Base-by-base conservation (phyloP, 306 rosid genomes). In the Medicago arabica region DNA sequence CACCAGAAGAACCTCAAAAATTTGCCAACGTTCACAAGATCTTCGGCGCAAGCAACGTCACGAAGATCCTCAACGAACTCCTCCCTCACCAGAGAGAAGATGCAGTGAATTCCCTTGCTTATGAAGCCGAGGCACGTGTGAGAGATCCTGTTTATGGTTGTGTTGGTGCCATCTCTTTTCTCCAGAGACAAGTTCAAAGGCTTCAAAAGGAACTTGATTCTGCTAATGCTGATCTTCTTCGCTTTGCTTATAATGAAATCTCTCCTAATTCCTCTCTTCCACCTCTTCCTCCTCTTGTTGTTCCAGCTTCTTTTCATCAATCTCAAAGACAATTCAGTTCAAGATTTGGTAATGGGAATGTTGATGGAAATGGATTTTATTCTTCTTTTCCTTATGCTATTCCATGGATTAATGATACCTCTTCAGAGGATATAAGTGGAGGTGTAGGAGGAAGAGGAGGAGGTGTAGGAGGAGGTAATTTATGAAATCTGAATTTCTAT, bases 1-100 rank as follows among this genome's bases (percentile, higher is more conserved):
- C 98, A 38, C 98, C 98, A 0, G 98, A 95, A 80, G 98, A 95
- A 76, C 96, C 98, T 12, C 96, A 94, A 28, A 94, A 94, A 57
- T 94, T 94, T 44, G 88, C 96, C 13, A 94, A 95, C 71, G 98
- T 95, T 15, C 98, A 95, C 95, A 95, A 92, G 74, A 92, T 95
- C 67, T 95, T 95, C 9, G 98, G 98, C 1, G 97, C 98, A 3
- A 95, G 98, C 89, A 95, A 95, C 51, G 97, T 95, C 19, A 95
- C 96, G 0, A 95, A 95, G 89, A 93, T 95, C 8, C 98, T 95
- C 14, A 95, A 95, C 39, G 98, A 95, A 10, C 92, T 95, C 58
- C 91, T 88, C 13, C 95, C 97, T 8, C 93, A 89, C 69, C 98
- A 95, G 75, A 83, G 98, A 7, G 98, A 95, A 67, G 97, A 95